phyloP scores from a whole-genome alignment of 257 asterid genomes.

The Lavandula angustifolia region DNA sequence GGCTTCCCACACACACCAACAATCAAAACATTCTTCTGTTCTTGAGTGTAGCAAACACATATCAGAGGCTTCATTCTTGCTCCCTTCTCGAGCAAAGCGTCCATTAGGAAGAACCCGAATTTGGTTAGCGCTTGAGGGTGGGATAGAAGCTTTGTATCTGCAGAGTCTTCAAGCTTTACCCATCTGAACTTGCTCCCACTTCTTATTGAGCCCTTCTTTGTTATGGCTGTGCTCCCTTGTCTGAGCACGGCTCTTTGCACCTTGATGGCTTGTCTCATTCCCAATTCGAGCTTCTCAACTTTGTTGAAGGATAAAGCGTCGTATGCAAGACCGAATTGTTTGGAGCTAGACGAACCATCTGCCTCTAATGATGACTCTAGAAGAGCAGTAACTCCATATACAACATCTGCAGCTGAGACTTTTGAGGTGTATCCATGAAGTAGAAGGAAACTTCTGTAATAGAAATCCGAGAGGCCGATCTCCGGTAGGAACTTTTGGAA shows the following conservation, averaged over 20 bases:
- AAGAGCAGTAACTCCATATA: conserved; percentile 87
- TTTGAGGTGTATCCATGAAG: conserved; percentile 84
- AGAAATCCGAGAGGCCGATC: conserved; percentile 88
- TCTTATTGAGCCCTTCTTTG: conserved; percentile 90
- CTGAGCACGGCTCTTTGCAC: conserved; percentile 93
- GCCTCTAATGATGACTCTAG: conserved; percentile 76
- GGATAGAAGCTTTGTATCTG: conserved; percentile 73
- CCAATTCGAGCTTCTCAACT: conserved; percentile 75
- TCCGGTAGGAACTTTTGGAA: conserved; percentile 86
- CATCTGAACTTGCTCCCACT: conserved; percentile 96
- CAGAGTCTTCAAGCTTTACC: conserved; percentile 91
- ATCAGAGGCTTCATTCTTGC: conserved; percentile 95
- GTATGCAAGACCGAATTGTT: conserved; percentile 77
- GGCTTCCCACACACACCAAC: conserved; percentile 96
- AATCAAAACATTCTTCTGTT: conserved; percentile 61
- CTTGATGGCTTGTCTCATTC: conserved; percentile 92
- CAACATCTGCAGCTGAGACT: conserved; percentile 96
- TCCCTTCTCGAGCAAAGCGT: conserved; percentile 94
- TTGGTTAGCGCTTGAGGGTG: conserved; percentile 94
- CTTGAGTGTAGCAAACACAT: conserved; percentile 77
- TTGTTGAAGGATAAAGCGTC: conserved; percentile 78
- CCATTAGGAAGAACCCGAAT: conserved; percentile 87
- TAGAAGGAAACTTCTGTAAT: conserved; percentile 76
- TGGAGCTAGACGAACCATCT: conserved; percentile 80
- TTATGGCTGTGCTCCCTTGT: conserved; percentile 92